Base-by-base conservation (phyloP, 805 yeast genomes). In the Brettanomyces naardenensis region DNA sequence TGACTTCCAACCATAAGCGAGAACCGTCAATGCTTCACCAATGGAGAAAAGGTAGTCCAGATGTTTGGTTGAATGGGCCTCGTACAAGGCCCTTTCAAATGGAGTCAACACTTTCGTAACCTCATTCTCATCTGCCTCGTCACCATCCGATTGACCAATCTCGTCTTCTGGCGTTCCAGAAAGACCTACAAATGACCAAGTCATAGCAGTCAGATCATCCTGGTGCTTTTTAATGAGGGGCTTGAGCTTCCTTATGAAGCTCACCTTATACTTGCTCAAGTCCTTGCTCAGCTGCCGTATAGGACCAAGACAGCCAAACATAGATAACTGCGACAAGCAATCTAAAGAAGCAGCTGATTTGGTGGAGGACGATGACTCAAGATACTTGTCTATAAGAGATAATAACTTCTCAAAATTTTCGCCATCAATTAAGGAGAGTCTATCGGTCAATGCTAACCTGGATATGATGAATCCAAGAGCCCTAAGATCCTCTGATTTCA, bases 1-100 rank as follows among this genome's bases (percentile, higher is more conserved):
- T 1, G 95, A 79, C 3, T 68, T 56, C 92, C 95, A 82, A 0
- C 95, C 95, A 15, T 77, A 69, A 0, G 85, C 79, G 4, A 82
- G 50, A 11, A 85, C 65, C 19, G 84, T 68, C 15, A 89, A 59
- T 0, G 95, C 88, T 53, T 90, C 97, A 37, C 97, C 97, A 33
- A 80, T 70, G 0, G 87, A 69, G 46, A 90, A 86, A 17, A 81
- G 59, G 36, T 66, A 73, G 43, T 90, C 97, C n/a, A 76, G 65
- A 43, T 83, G 86, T 44, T 82, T 86, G 1, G 87, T 71, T 4
- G 53, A 55, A 52, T 81, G 78, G 0, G 83, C 68, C 3, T 73
- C 79, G 47, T 68, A 77, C 2, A 87, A 49, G 1, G 58, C 46
- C 6, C 64, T 53, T 32, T 80, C 72, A 39, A 64, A 65, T 1